Percentiles rank a stretch among this genome's conserved stretches.
Conservation (phyloP, 257 asterid genomes). For the Handroanthus guayacan region DNA sequence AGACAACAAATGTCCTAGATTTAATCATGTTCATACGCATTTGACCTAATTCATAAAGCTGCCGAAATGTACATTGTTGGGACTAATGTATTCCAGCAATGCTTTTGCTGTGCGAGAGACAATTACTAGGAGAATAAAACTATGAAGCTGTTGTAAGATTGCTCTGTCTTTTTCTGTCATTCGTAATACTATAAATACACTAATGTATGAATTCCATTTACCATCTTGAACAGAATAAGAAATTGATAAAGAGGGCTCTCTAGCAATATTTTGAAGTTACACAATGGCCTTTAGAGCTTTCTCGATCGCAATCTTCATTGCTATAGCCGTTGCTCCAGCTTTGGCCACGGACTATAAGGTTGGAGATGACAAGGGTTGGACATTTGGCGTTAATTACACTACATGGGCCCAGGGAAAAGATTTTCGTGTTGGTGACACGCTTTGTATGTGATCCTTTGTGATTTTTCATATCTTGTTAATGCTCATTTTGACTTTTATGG, state of each 20-base stretch:
- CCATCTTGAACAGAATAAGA: background rate
- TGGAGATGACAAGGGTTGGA: conserved; percentile 60
- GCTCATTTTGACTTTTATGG: background rate
- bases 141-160: conserved; percentile 29
- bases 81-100: background rate
- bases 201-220: background rate
- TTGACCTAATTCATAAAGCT: no score
- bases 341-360: conserved; percentile 45
- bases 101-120: conserved; percentile 14
- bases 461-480: background rate
- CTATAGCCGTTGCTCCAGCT: conserved; percentile 30
- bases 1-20: no score
- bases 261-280: background rate
- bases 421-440: conserved; percentile 48
- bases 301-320: conserved; percentile 31
- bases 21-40: no score
- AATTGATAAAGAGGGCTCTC: background rate
- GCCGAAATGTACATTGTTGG: background rate
- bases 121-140: background rate
- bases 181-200: background rate
- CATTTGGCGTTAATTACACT: conserved; percentile 31
- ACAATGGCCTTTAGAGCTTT: conserved; percentile 31
- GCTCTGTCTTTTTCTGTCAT: background rate
- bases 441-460: conserved; percentile 33
- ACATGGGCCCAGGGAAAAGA: conserved; percentile 43